Conservation (phyloP, 805 yeast species). For the Wickerhamomyces hampshirensis region DNA sequence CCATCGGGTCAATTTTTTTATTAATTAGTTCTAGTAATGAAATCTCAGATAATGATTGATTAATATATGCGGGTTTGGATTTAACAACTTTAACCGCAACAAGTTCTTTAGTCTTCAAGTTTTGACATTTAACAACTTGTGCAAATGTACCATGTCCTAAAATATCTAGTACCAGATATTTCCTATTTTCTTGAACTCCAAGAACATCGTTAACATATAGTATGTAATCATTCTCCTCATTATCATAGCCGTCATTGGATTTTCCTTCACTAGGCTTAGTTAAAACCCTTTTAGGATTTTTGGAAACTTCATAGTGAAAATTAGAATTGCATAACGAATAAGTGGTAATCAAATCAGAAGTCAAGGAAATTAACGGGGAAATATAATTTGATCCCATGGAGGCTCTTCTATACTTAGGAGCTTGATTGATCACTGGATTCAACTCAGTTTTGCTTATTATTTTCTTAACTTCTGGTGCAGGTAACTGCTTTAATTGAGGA, state of each 20-base stretch:
- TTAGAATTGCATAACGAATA: conserved; percentile 81
- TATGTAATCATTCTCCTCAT: conserved; percentile 85
- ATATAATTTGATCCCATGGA: conserved; percentile 58
- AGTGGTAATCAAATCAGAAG: conserved; percentile 72
- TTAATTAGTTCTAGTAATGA: conserved; percentile 78
- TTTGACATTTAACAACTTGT: conserved; percentile 93
- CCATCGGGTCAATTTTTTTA: conserved; percentile 60
- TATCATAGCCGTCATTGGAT: conserved; percentile 79
- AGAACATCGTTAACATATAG: conserved; percentile 90
- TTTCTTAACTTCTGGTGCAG: conserved; percentile 46
- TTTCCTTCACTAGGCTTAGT: conserved; percentile 89
- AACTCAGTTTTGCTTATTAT: conserved; percentile 45
- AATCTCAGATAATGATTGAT: conserved; percentile 90
- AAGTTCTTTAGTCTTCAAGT: conserved; percentile 58
- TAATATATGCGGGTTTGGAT: conserved; percentile 84
- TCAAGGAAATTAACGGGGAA: conserved; percentile 78
- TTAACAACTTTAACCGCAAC: conserved; percentile 95
- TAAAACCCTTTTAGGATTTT: conserved; percentile 86
- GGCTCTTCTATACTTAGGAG: conserved; percentile 68
- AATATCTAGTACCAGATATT: conserved; percentile 83
- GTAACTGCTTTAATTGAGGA: conserved; percentile 25
- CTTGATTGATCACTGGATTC: conserved; percentile 53
- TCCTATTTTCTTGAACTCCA: conserved; percentile 79
- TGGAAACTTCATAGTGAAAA: conserved; percentile 75
- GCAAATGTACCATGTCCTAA: conserved; percentile 98